Percentiles rank a stretch among this genome's conserved stretches.
Conservation (phyloP, 352 stramenopile genomes). For the Phytophthora aleatoria region DNA sequence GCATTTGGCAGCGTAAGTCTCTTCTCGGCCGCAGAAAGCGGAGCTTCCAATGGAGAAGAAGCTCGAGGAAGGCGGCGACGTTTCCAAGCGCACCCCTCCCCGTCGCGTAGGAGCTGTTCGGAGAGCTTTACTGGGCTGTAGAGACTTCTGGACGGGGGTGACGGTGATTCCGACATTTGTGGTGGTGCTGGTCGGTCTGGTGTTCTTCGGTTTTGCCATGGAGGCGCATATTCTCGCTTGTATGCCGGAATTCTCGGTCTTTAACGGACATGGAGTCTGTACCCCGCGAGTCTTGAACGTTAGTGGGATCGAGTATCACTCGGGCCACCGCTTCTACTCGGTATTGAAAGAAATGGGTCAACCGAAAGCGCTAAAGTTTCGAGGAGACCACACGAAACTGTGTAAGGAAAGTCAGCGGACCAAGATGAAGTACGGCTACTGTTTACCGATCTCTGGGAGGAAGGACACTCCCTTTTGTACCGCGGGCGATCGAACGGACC, state of each 20-base stretch:
- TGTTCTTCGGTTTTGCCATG: conserved; percentile 16
- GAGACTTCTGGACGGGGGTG: conserved; percentile 9
- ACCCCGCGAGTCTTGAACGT: conserved; percentile 16
- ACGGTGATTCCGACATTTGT: conserved; percentile 14
- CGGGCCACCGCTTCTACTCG: conserved; percentile 25
- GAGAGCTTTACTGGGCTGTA: conserved; percentile 1
- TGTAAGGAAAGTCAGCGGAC: conserved; percentile 20
- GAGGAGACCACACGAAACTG: conserved; percentile 24
- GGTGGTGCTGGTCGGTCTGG: conserved; percentile 10
- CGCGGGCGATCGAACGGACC: conserved; percentile 45
- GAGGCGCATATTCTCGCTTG: conserved; percentile 15
- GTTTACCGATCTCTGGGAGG: conserved; percentile 54
- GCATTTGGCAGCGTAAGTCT: not conserved
- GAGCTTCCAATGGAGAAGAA: conserved; percentile 12
- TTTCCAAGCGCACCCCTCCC: conserved; percentile 1
- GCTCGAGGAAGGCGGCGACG: conserved; percentile 13
- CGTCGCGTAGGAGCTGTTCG: conserved; percentile 2
- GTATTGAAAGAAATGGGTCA: conserved; percentile 19
- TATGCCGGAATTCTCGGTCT: conserved; percentile 7
- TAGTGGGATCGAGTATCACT: conserved; percentile 27
- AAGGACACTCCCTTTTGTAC: conserved; percentile 54
- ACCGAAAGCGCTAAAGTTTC: conserved; percentile 27
- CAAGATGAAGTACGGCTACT: conserved; percentile 36
- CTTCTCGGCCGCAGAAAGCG: not conserved
- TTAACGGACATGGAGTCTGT: conserved; percentile 13